phyloP scores from a whole-genome alignment of 192 early-diverging fungal species.

The Umbelopsis vinacea region DNA sequence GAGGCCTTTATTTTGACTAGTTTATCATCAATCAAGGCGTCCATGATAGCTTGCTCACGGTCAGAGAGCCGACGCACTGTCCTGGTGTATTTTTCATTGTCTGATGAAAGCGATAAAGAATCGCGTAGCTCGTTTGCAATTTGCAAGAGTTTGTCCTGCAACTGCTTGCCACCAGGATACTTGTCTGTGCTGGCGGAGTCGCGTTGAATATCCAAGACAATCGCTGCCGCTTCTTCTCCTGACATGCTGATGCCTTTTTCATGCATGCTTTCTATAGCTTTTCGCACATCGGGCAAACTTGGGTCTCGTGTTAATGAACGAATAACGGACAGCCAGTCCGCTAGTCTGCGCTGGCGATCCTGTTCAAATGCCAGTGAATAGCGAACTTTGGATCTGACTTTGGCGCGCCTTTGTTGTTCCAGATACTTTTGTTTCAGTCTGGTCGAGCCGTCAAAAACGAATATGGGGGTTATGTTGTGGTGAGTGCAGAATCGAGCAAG shows the following conservation, averaged over 20 bases:
- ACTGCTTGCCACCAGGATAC: background rate
- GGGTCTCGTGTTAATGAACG: constrained; percentile 12
- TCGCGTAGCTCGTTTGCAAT: constrained; percentile 18
- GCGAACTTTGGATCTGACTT: constrained; percentile 34
- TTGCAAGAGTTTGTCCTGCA: background rate
- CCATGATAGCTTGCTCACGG: constrained; percentile 30
- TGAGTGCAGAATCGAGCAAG: constrained; percentile 52
- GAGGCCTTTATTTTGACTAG: constrained; percentile 11
- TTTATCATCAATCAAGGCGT: constrained; percentile 14
- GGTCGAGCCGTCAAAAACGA: constrained; percentile 68
- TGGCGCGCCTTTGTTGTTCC: constrained; percentile 45
- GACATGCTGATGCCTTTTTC: background rate
- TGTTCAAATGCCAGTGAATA: constrained; percentile 45
- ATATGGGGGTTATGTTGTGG: constrained; percentile 63
- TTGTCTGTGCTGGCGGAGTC: background rate
- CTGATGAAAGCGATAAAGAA: constrained; percentile 1
- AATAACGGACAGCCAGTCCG: constrained; percentile 15
- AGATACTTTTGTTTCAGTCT: constrained; percentile 56
- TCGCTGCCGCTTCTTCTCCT: background rate
- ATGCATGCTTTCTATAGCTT: background rate
- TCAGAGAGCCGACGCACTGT: constrained; percentile 27
- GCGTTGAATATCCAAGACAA: constrained; percentile 6
- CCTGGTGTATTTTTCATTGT: constrained; percentile 35
- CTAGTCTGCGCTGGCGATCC: constrained; percentile 40
- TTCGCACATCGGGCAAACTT: background rate